Evolutionary conservation across 73 alveolate genomes (phyloP), one percentile per base, ranked within the genome.

Genomic region (Paramecium octaurelia): DNA sequence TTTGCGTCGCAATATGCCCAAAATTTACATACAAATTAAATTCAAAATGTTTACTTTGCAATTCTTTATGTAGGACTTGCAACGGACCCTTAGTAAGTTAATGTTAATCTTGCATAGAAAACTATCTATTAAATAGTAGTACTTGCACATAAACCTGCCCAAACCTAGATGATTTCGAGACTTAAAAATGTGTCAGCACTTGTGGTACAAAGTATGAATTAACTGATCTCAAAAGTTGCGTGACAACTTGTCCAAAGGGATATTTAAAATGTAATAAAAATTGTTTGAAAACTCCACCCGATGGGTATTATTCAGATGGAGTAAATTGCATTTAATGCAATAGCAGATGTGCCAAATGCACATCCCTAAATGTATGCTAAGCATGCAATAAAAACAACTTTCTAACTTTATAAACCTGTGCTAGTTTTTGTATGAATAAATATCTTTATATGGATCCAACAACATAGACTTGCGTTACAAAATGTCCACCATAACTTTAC

Each of bases 231-330:
- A 68, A 68, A 68, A 14, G 21, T 23, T 68, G 85, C 24, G 42
- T 68, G 2, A 27, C 42, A 12, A 34, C 6, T 31, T 68, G 85
- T 68, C 85, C 85, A 4, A 23, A 21, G 4, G 48, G 48, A 34
- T 68, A 68, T 68, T 0, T 68, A 68, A 16, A 68, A 21, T 29
- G 48, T 24, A 68, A 23, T 29, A 0, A 23, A 68, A 24, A 29
- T 3, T 68, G 85, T 68, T 29, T 68, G n/a, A 7, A 1, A 6
- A 21, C n/a, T 6, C 27, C 14, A 34, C 54, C 85, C 6, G 85
- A 34, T 21, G 85, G 85, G 27, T 68, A 68, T 23, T 68, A 68
- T 68, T 29, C 85, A 68, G 85, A 68, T 68, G 85, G 48, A 34
- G 42, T 31, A 20, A 4, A 68, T 14, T 68, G 85, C n/a, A 14